These are phyloP conservation scores for Vickermania ingenoplastis DNA, from an alignment of 208 protist species.

Conservation along the genomic window DNA sequence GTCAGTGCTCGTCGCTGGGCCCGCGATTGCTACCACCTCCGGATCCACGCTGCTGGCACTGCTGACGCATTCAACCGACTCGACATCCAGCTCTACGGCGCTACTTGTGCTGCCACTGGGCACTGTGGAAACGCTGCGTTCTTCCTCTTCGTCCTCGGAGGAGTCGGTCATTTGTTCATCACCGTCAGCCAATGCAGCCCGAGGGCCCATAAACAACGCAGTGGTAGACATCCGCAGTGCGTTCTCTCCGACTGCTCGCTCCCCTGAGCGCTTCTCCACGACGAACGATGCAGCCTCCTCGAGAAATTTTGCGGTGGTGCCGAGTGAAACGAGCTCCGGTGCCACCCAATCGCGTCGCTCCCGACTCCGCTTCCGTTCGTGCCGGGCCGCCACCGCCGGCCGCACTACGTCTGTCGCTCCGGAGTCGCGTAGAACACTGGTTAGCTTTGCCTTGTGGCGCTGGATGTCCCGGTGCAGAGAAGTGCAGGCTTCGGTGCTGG, in stretches of 20 bases:
- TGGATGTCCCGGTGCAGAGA: too few relatives aligned
- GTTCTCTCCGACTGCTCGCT: constrained; percentile 44
- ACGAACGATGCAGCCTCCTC: constrained; percentile 34
- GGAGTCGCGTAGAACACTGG: too few relatives aligned
- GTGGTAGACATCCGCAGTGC: constrained; percentile 42
- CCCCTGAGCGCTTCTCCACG: constrained; percentile 21
- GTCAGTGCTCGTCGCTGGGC: too few relatives aligned
- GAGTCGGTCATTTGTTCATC: not conserved
- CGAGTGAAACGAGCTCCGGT: constrained; percentile 35
- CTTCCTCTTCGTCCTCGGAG: not conserved
- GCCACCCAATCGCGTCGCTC: constrained; percentile 6
- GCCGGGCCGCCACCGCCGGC: too few relatives aligned
- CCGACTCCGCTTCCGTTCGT: not conserved
- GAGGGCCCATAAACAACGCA: constrained; percentile 77
- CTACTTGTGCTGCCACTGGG: not conserved
- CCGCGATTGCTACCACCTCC: constrained; percentile 3
- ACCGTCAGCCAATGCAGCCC: too few relatives aligned
- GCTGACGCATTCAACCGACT: not conserved
- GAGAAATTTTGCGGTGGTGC: constrained; percentile 40
- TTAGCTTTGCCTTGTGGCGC: too few relatives aligned
- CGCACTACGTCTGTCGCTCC: too few relatives aligned
- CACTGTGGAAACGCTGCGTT: not conserved
- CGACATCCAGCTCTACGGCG: not conserved
- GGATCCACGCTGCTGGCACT: not conserved
- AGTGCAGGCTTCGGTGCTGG: too few relatives aligned